Percentiles rank a stretch among this genome's conserved stretches.
Conservation (phyloP, 257 asterid genomes). For the Datura wrightii region DNA sequence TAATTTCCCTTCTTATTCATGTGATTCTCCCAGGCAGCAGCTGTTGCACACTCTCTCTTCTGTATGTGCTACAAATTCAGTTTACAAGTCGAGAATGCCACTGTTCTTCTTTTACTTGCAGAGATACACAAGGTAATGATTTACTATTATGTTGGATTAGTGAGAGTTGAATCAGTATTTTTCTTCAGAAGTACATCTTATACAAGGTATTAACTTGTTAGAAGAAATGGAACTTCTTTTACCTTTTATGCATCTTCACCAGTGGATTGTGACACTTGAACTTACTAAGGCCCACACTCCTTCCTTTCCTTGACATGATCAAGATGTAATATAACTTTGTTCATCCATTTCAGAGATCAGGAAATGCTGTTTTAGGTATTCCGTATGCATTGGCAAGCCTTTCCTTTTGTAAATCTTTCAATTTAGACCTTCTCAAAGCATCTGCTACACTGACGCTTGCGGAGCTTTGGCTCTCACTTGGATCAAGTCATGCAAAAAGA, state of each 20-base stretch:
- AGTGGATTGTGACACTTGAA: background rate
- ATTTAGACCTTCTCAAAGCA: slow-evolving; percentile 94
- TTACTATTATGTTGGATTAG: slow-evolving; percentile 10
- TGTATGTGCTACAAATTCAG: slow-evolving; percentile 76
- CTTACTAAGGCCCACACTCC: background rate
- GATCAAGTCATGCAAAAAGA: slow-evolving; percentile 81
- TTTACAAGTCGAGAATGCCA: slow-evolving; percentile 92
- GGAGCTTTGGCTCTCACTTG: slow-evolving; percentile 93
- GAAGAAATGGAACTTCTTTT: slow-evolving; percentile 16
- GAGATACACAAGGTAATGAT: slow-evolving; percentile 89
- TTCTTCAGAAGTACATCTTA: background rate
- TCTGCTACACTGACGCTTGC: slow-evolving; percentile 85
- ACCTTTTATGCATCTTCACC: slow-evolving; percentile 18
- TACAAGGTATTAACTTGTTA: slow-evolving; percentile 23
- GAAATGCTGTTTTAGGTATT: slow-evolving; percentile 91
- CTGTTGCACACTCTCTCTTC: slow-evolving; percentile 84
- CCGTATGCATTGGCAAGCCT: slow-evolving; percentile 97
- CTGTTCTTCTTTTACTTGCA: slow-evolving; percentile 90
- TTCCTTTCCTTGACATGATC: background rate
- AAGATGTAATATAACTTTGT: slow-evolving; percentile 2
- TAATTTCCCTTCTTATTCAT: slow-evolving; percentile 37
- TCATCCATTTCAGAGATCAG: slow-evolving; percentile 67
- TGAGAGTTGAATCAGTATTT: slow-evolving; percentile 23
- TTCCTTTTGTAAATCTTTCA: slow-evolving; percentile 90
- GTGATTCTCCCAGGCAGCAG: slow-evolving; percentile 75